phyloP scores from a whole-genome alignment of 371 early-diverging fungal genomes.

The Haplosporangium sp. region DNA sequence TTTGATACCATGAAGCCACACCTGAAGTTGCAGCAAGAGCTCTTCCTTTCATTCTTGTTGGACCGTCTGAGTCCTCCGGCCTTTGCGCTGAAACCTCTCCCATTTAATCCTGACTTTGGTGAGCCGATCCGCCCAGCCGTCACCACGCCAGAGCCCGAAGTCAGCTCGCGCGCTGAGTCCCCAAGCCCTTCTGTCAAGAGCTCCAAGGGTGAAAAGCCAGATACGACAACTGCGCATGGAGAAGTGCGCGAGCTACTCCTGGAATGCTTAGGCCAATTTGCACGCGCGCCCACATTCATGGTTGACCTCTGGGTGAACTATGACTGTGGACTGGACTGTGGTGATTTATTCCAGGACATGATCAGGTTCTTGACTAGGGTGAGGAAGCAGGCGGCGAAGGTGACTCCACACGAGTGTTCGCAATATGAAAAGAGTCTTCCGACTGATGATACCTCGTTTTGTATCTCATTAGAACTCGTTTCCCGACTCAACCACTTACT shows the following conservation, averaged over 20 bases:
- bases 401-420: too few relatives aligned
- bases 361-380: slow-evolving; percentile 78
- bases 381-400: background rate
- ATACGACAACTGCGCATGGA: slow-evolving; percentile 66
- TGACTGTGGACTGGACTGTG: slow-evolving; percentile 86
- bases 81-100: slow-evolving; percentile 54
- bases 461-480: slow-evolving; percentile 57
- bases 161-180: slow-evolving; percentile 48
- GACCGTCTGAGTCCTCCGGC: slow-evolving; percentile 66
- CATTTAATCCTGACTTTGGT: slow-evolving; percentile 39
- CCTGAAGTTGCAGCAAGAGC: slow-evolving; percentile 82
- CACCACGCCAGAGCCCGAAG: slow-evolving; percentile 34
- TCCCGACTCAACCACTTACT: slow-evolving; percentile 77
- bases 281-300: slow-evolving; percentile 79
- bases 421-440: too few relatives aligned
- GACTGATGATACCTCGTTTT: background rate
- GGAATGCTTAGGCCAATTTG: slow-evolving; percentile 82
- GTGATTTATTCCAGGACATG: slow-evolving; percentile 89
- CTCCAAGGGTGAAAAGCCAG: slow-evolving; percentile 55
- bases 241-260: slow-evolving; percentile 87
- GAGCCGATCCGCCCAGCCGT: slow-evolving; percentile 43
- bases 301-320: slow-evolving; percentile 94
- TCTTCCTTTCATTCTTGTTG: slow-evolving; percentile 83
- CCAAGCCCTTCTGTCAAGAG: slow-evolving; percentile 44
- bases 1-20: slow-evolving; percentile 77